These are phyloP conservation scores for Aspergillus thermomutatus DNA, from an alignment of 2,329 filamentous ascomycete genomes.

Conservation along the genomic window DNA sequence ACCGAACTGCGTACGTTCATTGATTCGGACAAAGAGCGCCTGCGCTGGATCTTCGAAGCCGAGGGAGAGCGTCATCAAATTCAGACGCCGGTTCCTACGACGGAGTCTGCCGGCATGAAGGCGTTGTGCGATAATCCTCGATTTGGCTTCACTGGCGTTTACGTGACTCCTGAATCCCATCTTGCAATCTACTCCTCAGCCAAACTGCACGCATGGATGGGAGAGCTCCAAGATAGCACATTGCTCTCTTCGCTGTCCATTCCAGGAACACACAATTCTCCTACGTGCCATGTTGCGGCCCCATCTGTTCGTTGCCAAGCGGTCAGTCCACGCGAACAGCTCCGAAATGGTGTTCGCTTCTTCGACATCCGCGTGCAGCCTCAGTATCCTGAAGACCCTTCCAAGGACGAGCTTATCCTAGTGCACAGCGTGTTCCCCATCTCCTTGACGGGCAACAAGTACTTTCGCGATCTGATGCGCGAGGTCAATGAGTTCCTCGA, in stretches of 20 bases:
- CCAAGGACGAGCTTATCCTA: constrained; percentile 68
- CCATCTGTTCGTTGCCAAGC: constrained; percentile 93
- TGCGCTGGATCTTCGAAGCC: constrained; percentile 71
- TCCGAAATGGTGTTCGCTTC: constrained; percentile 88
- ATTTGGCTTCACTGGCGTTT: constrained; percentile 63
- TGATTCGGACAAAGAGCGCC: constrained; percentile 57
- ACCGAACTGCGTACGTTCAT: constrained; percentile 62
- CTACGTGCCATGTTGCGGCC: constrained; percentile 77
- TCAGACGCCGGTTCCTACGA: constrained; percentile 64
- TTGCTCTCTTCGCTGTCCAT: constrained; percentile 80
- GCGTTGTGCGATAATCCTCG: constrained; percentile 52
- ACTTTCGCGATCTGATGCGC: constrained; percentile 69
- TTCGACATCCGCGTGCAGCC: constrained; percentile 84
- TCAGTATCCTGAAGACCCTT: constrained; percentile 52
- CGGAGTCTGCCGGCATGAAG: constrained; percentile 59
- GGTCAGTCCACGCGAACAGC: constrained; percentile 70
- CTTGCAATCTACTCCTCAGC: constrained; percentile 67
- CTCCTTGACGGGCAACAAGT: constrained; percentile 75
- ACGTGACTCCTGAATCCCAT: constrained; percentile 54
- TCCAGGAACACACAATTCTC: constrained; percentile 93
- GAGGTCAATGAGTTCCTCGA: constrained; percentile 73
- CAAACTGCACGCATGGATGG: constrained; percentile 76
- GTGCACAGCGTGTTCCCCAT: constrained; percentile 91
- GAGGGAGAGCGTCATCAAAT: constrained; percentile 66
- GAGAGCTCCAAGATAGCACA: constrained; percentile 64